Conservation (phyloP, 140 eudicot genomes). For the Cichorium intybus region DNA sequence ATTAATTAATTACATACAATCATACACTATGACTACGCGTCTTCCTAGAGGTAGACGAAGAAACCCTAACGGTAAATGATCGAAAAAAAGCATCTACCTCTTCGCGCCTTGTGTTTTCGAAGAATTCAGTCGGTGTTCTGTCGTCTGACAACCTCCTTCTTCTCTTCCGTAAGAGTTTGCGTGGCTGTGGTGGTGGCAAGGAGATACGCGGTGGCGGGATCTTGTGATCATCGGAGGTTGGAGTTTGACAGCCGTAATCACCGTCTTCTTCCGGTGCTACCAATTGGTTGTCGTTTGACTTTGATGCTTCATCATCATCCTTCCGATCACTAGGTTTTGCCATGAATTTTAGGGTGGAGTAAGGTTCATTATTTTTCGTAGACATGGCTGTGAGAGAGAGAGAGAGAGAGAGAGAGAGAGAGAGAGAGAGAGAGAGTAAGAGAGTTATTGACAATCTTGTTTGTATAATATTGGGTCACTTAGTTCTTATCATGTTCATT, state of each 20-base stretch:
- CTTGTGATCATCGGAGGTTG: slow-evolving; percentile 39
- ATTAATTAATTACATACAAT: slow-evolving; percentile 1
- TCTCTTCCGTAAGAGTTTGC: not conserved
- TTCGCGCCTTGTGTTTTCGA: slow-evolving; percentile 26
- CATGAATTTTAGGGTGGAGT: slow-evolving; percentile 5
- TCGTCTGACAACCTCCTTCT: slow-evolving; percentile 24
- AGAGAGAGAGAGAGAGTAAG: not conserved
- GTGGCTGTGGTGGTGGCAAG: slow-evolving; percentile 21
- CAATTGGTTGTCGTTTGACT: slow-evolving; percentile 7
- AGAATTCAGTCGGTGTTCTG: slow-evolving; percentile 15
- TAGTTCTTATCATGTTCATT: not conserved
- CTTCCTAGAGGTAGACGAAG: slow-evolving; percentile 31
- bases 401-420: not conserved
- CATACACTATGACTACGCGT: slow-evolving; percentile 32
- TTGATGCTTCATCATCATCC: slow-evolving; percentile 23
- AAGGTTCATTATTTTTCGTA: not conserved
- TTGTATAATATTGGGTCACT: not conserved
- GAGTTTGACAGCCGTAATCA: slow-evolving; percentile 19
- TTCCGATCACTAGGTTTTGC: slow-evolving; percentile 3
- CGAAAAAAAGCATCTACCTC: slow-evolving; percentile 36
- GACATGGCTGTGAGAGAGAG: not conserved
- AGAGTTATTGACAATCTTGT: not conserved
- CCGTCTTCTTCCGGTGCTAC: not conserved
- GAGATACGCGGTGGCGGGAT: slow-evolving; percentile 7
- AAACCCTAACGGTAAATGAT: slow-evolving; percentile 29